Evolutionary conservation across 2,329 filamentous ascomycete genomes (phyloP), one percentile per base, ranked within the genome.

Genomic region (Phoma sp.): DNA sequence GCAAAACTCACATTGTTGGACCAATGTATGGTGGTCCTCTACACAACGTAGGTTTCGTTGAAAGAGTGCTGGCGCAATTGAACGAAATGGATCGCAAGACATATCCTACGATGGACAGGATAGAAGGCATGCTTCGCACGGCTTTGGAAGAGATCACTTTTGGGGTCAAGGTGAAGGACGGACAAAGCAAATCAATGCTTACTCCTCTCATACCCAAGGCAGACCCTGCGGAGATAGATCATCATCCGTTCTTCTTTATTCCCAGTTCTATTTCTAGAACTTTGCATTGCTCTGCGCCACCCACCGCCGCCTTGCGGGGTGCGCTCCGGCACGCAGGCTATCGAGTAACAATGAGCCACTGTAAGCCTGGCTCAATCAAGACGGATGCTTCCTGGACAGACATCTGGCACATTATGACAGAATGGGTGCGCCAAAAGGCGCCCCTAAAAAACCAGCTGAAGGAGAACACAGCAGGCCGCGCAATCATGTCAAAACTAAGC

Each of bases 11-110:
- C 74, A 74, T 98, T 11, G 89, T 87, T 4, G 95, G 95, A 1
- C 95, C 95, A 0, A 98, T 99, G 93, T 99, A 93, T 78, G 93
- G 86, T 30, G 95, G 95, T 0, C 89, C 89, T 18, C 79, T 99
- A 7, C 95, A 99, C 75, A 92, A 92, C 39, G 83, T 86, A 6
- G 84, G 86, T 2, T 99, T 97, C 69, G 86, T 99, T 57, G 84
- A 89, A 67, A 85, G 84, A 51, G 86, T 99, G 23, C 81, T 99
- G 13, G 83, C 86, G 38, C 83, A 88, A 52, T 81, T 96, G 7
- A 86, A 90, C 0, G 77, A 80, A 4, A 84, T 86, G 0, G 85
- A 92, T 42, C 81, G 81, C 24, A 80, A 86, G 0, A 83, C 87
- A 0, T 99, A 99, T 69, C 86, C 86, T 35, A 99, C 95, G 0